Evolutionary conservation across 2,329 filamentous ascomycete genomes (phyloP).

Genomic region (Myriosclerotinia curreyana): DNA sequence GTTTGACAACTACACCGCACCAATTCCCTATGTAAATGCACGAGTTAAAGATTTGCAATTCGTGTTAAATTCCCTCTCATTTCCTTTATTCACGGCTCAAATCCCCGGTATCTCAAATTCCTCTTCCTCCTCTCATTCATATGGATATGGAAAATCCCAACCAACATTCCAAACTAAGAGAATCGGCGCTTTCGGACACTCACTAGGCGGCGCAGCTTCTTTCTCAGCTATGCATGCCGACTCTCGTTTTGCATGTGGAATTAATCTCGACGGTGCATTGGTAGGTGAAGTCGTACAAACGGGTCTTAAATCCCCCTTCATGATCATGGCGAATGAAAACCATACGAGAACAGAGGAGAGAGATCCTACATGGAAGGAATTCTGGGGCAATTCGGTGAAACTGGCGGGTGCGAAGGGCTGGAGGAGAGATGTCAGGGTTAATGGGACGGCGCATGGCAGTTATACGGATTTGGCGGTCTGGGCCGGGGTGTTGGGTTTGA

Average conservation of each 20-base stretch:
- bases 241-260: conserved; percentile 38
- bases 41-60: conserved; percentile 33
- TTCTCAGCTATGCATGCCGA: conserved; percentile 39
- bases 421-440: conserved; percentile 38
- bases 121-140: not conserved
- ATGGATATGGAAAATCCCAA: not conserved
- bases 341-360: conserved; percentile 32
- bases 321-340: conserved; percentile 36
- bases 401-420: conserved; percentile 29
- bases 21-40: conserved; percentile 25
- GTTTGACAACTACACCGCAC: conserved; percentile 24
- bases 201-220: conserved; percentile 40
- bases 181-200: conserved; percentile 39
- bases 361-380: conserved; percentile 34
- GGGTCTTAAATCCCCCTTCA: conserved; percentile 38
- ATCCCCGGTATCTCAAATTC: not conserved
- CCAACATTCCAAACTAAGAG: conserved; percentile 17
- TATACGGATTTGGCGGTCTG: conserved; percentile 36
- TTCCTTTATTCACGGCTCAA: conserved; percentile 2
- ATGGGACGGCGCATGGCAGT: conserved; percentile 36
- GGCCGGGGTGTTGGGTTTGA: not conserved
- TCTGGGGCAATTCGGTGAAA: conserved; percentile 29
- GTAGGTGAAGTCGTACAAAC: conserved; percentile 33
- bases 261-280: conserved; percentile 43
- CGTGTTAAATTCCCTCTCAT: conserved; percentile 30